Evolutionary conservation across 257 asterid species (phyloP).

Genomic region (Nyctanthes arbortristis): DNA sequence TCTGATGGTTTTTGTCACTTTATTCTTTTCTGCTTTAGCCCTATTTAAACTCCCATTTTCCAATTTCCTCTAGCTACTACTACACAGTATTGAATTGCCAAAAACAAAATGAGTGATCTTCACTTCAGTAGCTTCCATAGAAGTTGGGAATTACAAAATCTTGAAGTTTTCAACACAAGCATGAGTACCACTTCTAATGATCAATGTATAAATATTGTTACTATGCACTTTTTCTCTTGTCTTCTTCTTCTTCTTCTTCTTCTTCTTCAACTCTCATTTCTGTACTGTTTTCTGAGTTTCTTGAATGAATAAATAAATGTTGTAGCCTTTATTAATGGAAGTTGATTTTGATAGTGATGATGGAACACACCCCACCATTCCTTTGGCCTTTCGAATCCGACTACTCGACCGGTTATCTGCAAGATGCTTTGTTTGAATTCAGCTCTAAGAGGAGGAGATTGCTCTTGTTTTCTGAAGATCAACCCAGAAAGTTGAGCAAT

Average conservation of each 20-base stretch:
- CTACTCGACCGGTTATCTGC: slow-evolving; percentile 74
- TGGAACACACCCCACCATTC: slow-evolving; percentile 42
- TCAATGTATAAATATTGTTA: slow-evolving; percentile 43
- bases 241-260: neutral
- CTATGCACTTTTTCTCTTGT: neutral
- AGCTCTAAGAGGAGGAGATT: slow-evolving; percentile 68
- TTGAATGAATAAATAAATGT: neutral
- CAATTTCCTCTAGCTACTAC: neutral
- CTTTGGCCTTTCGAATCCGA: slow-evolving; percentile 34
- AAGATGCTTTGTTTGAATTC: slow-evolving; percentile 82
- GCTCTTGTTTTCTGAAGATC: slow-evolving; percentile 33
- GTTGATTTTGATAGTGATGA: slow-evolving; percentile 7
- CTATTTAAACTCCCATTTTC: slow-evolving; percentile 7
- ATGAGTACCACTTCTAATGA: too few species aligned
- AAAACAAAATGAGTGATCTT: slow-evolving; percentile 44
- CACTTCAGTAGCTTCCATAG: slow-evolving; percentile 37
- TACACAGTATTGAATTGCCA: too few species aligned
- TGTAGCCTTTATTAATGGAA: too few species aligned
- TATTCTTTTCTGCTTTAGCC: slow-evolving; percentile 20
- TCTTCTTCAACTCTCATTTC: neutral
- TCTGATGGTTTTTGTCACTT: slow-evolving; percentile 28
- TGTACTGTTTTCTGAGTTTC: neutral
- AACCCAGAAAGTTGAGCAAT: slow-evolving; percentile 4
- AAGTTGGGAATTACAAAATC: slow-evolving; percentile 43
- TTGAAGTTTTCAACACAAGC: slow-evolving; percentile 74